These are phyloP conservation scores for Cadophora sp. DNA, from an alignment of 2,329 filamentous ascomycete species.

Conservation along the genomic window DNA sequence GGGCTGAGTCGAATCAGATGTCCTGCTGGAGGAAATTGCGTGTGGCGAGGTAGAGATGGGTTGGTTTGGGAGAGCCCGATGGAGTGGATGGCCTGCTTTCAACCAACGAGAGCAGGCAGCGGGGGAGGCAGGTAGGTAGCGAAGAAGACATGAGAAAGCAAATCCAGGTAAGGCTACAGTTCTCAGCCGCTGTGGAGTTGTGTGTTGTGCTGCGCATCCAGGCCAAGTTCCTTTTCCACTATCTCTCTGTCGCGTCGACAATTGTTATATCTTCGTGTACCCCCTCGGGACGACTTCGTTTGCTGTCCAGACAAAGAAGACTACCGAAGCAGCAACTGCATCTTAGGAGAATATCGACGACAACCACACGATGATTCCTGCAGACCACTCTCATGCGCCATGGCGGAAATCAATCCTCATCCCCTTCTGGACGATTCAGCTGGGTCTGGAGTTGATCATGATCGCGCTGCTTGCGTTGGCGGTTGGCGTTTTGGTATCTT, in stretches of 20 bases:
- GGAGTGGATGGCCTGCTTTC: background rate
- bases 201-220: conserved; percentile 11
- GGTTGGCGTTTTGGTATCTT: conserved; percentile 18
- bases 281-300: background rate
- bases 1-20: conserved; percentile 9
- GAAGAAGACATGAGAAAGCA: background rate
- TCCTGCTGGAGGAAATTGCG: background rate
- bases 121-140: too few relatives aligned
- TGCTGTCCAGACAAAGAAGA: background rate
- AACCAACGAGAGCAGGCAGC: background rate
- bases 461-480: conserved; percentile 29
- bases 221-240: conserved; percentile 2
- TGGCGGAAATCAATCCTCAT: conserved; percentile 38
- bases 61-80: background rate
- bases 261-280: conserved; percentile 7
- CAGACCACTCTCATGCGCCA: conserved; percentile 34
- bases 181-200: conserved; percentile 10
- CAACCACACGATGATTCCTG: conserved; percentile 6
- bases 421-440: conserved; percentile 39
- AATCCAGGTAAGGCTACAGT: conserved; percentile 8
- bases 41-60: conserved; percentile 6
- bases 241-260: background rate
- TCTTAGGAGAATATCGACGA: background rate
- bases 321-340: background rate
- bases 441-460: conserved; percentile 33